Conservation (phyloP, 345 rosid species). For the Orychophragmus violaceus region DNA sequence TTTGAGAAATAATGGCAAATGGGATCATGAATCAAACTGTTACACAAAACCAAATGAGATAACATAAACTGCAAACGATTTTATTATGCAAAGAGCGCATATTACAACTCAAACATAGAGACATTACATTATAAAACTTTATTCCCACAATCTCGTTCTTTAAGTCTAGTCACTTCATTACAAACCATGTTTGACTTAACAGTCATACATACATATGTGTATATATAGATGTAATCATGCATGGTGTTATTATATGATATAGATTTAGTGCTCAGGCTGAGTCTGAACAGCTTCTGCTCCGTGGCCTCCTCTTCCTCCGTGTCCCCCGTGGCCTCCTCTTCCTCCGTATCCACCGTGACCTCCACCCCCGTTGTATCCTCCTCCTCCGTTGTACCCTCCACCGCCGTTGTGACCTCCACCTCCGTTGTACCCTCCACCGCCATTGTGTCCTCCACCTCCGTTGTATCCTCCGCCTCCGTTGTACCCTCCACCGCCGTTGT, state of each 20-base stretch:
- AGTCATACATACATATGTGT: background rate
- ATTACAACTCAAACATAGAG: background rate
- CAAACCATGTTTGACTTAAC: slow-evolving; percentile 7
- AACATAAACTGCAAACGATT: background rate
- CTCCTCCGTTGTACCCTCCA: no score
- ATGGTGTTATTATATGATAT: background rate
- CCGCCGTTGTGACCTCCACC: no score
- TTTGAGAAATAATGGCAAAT: no score
- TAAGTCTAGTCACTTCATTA: background rate
- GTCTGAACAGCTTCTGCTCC: slow-evolving; percentile 11
- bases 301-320: no score
- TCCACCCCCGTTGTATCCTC: background rate
- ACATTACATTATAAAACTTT: background rate
- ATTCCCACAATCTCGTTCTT: no score
- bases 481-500: no score
- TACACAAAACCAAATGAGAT: background rate
- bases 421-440: no score
- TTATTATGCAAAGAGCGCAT: background rate
- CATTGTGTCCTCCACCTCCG: no score
- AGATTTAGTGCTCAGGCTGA: background rate
- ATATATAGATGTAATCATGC: background rate
- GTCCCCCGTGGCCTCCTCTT: background rate
- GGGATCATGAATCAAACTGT: no score
- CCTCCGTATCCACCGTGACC: background rate
- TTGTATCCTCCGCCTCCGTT: no score